Evolutionary conservation across 495 filamentous ascomycete species (phyloP), one percentile per base, ranked within the genome.

Genomic region (Penicillium dipodomyicola): DNA sequence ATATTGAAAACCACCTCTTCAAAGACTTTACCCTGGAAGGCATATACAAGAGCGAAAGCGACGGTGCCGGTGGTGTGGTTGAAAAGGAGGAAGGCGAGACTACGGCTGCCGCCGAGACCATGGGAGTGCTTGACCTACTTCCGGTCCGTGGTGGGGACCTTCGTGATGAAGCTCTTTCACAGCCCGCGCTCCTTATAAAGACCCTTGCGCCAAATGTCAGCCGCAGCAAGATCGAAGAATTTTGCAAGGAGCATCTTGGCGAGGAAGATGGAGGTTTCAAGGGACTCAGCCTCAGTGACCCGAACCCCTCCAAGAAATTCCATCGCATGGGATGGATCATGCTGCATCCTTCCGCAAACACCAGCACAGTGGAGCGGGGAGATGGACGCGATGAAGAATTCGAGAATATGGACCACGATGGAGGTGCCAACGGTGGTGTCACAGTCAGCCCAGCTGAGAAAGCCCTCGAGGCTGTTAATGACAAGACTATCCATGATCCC

Each of bases 261-360:
- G 90, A 95, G 60, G 82, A 82, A 22, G 85, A 92, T 58, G 91
- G 92, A 52, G 91, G 92, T 0, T 92, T 89, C 76, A 93, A 90
- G 66, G 95, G 89, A 86, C 78, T 96, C 9, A 96, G 91, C 52
- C 80, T 97, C 41, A 96, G 91, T 67, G 94, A 99, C 67, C 94
- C 94, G 0, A 99, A 97, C 65, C 93, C 95, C 0, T 85, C 88
- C 56, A 99, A 99, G 75, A 89, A 95, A 59, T 99, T 89, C 63
- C 94, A 99, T 67, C 87, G 94, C 2, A 99, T 99, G 77, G 94
- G 95, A 20, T 99, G 92, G 92, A 91, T 99, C 54, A 96, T 97
- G 81, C 78, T 99, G 8, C 79, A 97, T 67, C 89, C 91, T 40
- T 83, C 85, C 12, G 75, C 85, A 2, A 90, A 95, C 39, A 76